Conservation (phyloP, 768 basidiomycete genomes). For the Serendipita sp. region DNA sequence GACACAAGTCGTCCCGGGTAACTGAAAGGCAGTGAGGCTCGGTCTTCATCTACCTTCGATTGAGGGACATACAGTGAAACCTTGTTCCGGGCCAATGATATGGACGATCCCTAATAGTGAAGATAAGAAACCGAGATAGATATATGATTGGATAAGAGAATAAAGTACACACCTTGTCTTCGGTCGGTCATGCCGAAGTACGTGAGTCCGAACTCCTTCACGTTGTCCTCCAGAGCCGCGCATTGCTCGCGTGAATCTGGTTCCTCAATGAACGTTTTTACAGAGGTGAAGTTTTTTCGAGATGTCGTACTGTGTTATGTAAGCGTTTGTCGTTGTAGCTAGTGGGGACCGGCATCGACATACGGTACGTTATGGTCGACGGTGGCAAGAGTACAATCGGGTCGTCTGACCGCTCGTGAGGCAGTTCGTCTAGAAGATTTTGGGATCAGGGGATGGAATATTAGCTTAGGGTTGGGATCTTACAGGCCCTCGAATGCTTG, state of each 20-base stretch:
- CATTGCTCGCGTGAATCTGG: constrained; percentile 78
- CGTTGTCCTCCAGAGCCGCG: constrained; percentile 70
- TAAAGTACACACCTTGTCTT: constrained; percentile 48
- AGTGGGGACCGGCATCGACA: constrained; percentile 17
- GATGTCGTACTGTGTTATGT: constrained; percentile 38
- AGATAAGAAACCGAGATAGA: not conserved
- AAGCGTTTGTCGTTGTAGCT: not conserved
- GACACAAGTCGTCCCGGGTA: constrained; percentile 67
- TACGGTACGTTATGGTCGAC: constrained; percentile 81
- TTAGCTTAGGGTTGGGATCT: constrained; percentile 13
- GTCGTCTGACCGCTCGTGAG: constrained; percentile 57
- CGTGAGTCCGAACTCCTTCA: constrained; percentile 79
- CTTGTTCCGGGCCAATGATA: constrained; percentile 86
- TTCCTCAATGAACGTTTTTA: constrained; percentile 61
- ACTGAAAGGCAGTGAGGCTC: constrained; percentile 20
- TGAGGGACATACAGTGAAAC: constrained; percentile 49
- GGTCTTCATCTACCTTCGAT: not conserved
- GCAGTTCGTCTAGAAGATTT: constrained; percentile 41
- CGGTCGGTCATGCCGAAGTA: constrained; percentile 85
- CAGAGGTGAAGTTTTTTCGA: constrained; percentile 56
- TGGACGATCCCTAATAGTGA: constrained; percentile 54
- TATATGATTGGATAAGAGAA: not conserved
- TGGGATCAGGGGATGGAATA: constrained; percentile 7
- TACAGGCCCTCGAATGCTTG: constrained; percentile 83
- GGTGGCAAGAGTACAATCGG: constrained; percentile 80